Base-by-base conservation (phyloP, 2,329 filamentous ascomycete genomes). In the Pseudogymnoascus sp. region DNA sequence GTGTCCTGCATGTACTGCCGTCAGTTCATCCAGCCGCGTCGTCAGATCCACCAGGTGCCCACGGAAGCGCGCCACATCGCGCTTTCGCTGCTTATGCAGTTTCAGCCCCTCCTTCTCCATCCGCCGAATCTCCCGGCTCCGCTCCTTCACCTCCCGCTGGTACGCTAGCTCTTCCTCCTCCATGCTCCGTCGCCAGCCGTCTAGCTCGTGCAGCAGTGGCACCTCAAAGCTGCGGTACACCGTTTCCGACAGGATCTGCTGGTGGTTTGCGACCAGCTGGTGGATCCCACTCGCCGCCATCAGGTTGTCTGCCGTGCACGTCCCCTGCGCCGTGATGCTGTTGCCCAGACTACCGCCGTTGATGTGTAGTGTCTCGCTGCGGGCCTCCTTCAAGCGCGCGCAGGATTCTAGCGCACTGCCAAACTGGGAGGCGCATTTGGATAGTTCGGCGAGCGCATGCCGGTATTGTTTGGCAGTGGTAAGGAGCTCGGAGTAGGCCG, bases 181-280 rank as follows among this genome's bases (percentile, higher is more conserved):
- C 64, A 88, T 83, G 68, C 83, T 80, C 62, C 78, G 78, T 62
- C 81, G 80, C 85, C 86, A 89, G 67, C 81, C 81, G 73, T 89
- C 86, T 31, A 88, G 78, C 74, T 88, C 86, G 75, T 88, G 85
- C n/a, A 88, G 78, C 21, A 89, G 76, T 3, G 86, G 86, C 38
- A 88, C 85, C 74, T 89, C 86, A 72, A 89, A 88, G 64, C 79
- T 80, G 63, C 86, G 80, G 74, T 89, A 88, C 8, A 89, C 84
- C 0, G 85, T 88, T 74, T 89, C 86, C 67, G 81, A 84, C 3
- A 89, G 80, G 69, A 89, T 88, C 71, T 88, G 85, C 73, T 87
- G 84, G 76, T 89, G 86, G 75, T 88, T 89, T 53, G 86, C 86
- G 64, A 88, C 78, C 19, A 89, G 79, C 69, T 88, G 84, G 71